A percentile compares a stretch with the other conserved stretches of the same genome.
Evolutionary conservation across 345 rosid genomes (phyloP).

Genomic region (Eucalyptus regnans): DNA sequence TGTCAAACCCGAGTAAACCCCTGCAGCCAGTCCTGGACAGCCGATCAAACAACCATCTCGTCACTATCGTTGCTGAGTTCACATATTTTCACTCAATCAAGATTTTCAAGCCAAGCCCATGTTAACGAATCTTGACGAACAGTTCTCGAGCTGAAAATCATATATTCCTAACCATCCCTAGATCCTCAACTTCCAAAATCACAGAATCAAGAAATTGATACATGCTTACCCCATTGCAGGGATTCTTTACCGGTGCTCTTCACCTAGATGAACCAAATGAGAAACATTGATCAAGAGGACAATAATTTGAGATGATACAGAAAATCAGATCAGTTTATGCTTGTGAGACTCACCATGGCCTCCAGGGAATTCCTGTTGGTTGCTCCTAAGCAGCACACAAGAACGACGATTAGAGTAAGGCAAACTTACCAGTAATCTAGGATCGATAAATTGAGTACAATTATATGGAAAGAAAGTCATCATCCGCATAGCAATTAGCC

Average conservation of each 20-base stretch:
- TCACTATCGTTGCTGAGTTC: background rate
- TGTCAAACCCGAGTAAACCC: conserved; percentile 77
- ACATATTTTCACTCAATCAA: background rate
- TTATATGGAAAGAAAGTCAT: background rate
- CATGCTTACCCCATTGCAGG: conserved; percentile 73
- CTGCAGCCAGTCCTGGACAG: conserved; percentile 71
- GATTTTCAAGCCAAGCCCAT: background rate
- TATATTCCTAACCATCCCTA: background rate
- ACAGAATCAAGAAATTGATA: background rate
- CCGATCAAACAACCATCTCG: background rate
- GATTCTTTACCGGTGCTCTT: conserved; percentile 87
- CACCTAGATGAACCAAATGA: conserved; percentile 22
- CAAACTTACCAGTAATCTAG: background rate
- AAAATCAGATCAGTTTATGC: accelerated
- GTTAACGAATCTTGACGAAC: background rate
- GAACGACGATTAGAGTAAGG: background rate
- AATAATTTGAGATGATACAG: background rate
- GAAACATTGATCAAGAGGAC: background rate
- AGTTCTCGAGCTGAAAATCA: background rate
- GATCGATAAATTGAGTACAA: background rate
- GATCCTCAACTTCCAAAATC: background rate
- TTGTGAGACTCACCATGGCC: conserved; percentile 48
- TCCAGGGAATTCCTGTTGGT: conserved; percentile 66
- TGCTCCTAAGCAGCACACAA: conserved; percentile 33
- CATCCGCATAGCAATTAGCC: background rate